phyloP scores from a whole-genome alignment of 139 green algal genomes.

The Tetradesmus obliquus region DNA sequence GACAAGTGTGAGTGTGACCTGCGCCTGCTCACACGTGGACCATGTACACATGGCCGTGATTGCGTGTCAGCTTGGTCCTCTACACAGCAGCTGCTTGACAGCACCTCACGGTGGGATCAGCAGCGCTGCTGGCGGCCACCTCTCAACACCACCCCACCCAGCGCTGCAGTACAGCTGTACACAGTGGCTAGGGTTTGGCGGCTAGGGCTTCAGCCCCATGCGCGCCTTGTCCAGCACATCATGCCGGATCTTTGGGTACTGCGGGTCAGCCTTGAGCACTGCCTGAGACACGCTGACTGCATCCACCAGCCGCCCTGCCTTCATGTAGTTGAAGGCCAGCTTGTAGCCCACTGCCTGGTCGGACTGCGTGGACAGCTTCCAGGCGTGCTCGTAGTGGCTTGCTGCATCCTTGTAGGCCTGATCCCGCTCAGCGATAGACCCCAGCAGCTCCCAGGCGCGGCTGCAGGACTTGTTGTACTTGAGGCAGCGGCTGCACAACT shows the following conservation, averaged over 20 bases:
- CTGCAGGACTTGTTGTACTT: conserved; percentile 89
- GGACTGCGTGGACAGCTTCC: conserved; percentile 55
- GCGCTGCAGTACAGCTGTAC: too few species aligned
- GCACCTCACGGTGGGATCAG: too few species aligned
- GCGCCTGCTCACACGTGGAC: neutral
- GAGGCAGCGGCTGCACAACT: conserved; percentile 82
- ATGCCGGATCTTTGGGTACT: conserved; percentile 79
- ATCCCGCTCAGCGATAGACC: conserved; percentile 80
- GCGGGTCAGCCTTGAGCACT: conserved; percentile 75
- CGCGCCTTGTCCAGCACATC: conserved; percentile 84
- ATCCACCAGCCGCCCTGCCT: conserved; percentile 60
- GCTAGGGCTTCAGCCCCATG: conserved; percentile 60
- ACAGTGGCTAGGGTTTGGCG: neutral
- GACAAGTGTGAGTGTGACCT: neutral
- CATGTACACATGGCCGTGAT: neutral
- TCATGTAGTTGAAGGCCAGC: conserved; percentile 89
- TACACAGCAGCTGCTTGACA: too few species aligned
- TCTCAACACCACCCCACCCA: too few species aligned
- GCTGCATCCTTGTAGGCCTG: conserved; percentile 85
- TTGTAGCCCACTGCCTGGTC: conserved; percentile 71
- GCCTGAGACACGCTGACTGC: conserved; percentile 34
- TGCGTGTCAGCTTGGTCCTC: neutral
- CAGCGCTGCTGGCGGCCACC: too few species aligned
- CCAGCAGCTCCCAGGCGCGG: conserved; percentile 83
- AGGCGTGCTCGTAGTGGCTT: conserved; percentile 83